Evolutionary conservation across 2,329 filamentous ascomycete species (phyloP).

Genomic region (Chrysosporium queenslandicum): DNA sequence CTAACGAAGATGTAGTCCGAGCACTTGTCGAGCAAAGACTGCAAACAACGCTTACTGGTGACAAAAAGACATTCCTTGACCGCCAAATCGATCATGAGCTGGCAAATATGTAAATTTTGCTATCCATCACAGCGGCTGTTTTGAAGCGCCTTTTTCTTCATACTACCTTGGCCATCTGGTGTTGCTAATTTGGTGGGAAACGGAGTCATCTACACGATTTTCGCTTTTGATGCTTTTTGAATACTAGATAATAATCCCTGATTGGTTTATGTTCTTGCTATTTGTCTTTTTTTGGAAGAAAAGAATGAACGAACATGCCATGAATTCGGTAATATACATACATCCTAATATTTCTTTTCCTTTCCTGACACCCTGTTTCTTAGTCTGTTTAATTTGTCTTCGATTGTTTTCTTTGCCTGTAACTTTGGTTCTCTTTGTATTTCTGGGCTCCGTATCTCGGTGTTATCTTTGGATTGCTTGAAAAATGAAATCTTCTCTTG

Average conservation of each 20-base stretch:
- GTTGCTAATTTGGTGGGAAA: background rate
- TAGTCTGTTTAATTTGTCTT: background rate
- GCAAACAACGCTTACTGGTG: conserved; percentile 77
- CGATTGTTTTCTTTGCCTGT: background rate
- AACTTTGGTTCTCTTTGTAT: background rate
- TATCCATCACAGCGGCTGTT: no score
- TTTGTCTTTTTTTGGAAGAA: background rate
- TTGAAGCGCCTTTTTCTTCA: background rate
- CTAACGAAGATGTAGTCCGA: conserved; percentile 43
- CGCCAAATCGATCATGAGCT: conserved; percentile 86
- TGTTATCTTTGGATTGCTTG: conserved; percentile 1
- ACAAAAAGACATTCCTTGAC: conserved; percentile 82
- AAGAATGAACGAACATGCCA: conserved; percentile 4
- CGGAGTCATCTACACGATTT: background rate
- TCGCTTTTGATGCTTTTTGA: background rate
- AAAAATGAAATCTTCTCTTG: background rate
- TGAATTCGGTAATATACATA: conserved; percentile 4
- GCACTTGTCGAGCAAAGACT: conserved; percentile 87
- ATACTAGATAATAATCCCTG: conserved; percentile 6
- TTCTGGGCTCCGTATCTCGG: background rate
- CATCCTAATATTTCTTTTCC: conserved; percentile 5
- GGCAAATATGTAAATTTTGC: conserved; percentile 83
- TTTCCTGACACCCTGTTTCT: background rate
- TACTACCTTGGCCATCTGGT: background rate
- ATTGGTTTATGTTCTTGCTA: background rate